Base-by-base conservation (phyloP, 768 basidiomycete species). In the Termitomyces sp. region DNA sequence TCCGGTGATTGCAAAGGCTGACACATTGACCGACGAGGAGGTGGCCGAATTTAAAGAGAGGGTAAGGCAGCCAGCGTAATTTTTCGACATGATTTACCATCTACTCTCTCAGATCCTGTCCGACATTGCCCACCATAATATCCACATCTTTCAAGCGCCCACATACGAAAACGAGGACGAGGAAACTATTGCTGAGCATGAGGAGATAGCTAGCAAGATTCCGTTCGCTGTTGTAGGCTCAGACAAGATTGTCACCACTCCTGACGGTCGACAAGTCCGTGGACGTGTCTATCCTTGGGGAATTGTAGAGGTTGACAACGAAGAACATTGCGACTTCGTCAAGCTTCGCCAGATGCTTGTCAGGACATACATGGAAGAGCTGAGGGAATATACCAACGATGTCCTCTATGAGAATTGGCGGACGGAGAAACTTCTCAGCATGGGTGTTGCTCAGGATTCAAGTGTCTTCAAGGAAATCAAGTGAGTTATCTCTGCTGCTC, bases 281-380 rank as follows among this genome's bases (percentile, higher is more conserved):
- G 97, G 97, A 13, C 93, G 97, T 67, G 81, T 87, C 4, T 99
- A 99, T 74, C 97, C 97, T 11, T 99, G 97, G 97, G 97, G 97
- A 73, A 89, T 96, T 54, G 94, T 98, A 66, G 97, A 99, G 73
- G 97, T 99, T 28, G 97, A 99, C 80, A 98, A 99, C 69, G 97
- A 98, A 72, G 92, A 94, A 18, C 97, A 99, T 72, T 99, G 97
- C 68, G 97, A 99, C 75, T 99, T 99, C 73, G 96, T 98, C 76
- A 98, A 98, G 78, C 90, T 99, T 63, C 90, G 97, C 56, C 97
- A 98, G 76, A 98, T 99, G 97, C 90, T 99, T 40, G 91, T 99
- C 67, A 86, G 97, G 59, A 98, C 96, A 11, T 97, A 98, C 74
- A 99, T 99, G 97, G 97, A 99, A 74, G 97, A 99, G 74, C 82